A percentile compares a stretch with the other conserved stretches of the same genome.
These are phyloP conservation scores for Darksidea phi DNA, from an alignment of 495 filamentous ascomycete genomes.

Conservation along the genomic window DNA sequence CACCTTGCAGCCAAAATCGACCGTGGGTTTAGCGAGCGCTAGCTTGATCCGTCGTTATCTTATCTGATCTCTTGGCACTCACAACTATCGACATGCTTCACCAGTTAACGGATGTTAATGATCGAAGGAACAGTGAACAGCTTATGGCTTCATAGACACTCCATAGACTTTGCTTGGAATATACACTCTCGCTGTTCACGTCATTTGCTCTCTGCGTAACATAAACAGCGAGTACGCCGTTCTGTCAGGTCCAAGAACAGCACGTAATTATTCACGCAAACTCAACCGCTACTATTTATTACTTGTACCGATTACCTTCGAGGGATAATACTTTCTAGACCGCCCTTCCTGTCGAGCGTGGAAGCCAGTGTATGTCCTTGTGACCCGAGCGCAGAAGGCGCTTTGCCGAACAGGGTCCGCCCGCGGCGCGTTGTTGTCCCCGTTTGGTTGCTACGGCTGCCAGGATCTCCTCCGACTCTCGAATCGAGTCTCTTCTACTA, in stretches of 20 bases:
- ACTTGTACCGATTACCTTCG: background rate
- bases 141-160: too few relatives aligned
- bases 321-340: too few relatives aligned
- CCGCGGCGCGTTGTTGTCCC: constrained; percentile 24
- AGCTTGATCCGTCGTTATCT: constrained; percentile 9
- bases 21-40: constrained; percentile 15
- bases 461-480: constrained; percentile 13
- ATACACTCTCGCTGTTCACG: too few relatives aligned
- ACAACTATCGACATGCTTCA: background rate
- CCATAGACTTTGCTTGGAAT: too few relatives aligned
- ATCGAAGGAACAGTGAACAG: too few relatives aligned
- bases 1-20: constrained; percentile 20
- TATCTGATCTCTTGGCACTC: constrained; percentile 34
- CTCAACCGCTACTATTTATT: background rate
- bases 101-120: too few relatives aligned
- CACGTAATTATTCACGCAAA: too few relatives aligned
- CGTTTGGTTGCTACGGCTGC: constrained; percentile 20
- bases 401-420: constrained; percentile 9
- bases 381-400: constrained; percentile 13
- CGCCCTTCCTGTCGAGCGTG: background rate
- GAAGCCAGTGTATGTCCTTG: constrained; percentile 5
- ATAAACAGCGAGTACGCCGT: too few relatives aligned
- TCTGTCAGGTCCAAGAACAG: too few relatives aligned
- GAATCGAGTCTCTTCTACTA: constrained; percentile 13
- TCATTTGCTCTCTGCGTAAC: too few relatives aligned